Conservation (phyloP, 2,329 filamentous ascomycete genomes). For the Escovopsis sp. region DNA sequence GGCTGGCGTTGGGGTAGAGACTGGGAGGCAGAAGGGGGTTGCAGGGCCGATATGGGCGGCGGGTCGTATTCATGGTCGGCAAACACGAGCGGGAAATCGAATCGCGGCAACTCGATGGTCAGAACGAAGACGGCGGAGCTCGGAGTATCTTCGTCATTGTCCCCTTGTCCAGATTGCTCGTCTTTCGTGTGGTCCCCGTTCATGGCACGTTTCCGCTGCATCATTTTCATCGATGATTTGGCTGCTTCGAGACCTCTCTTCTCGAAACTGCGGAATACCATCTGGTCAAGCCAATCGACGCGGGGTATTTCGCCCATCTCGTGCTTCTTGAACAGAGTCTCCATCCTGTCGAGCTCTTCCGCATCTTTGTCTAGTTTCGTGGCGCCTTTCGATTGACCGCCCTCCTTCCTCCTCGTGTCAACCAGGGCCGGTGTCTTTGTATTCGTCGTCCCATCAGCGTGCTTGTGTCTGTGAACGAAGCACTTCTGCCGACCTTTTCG, state of each 20-base stretch:
- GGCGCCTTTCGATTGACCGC: slow-evolving; percentile 32
- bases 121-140: slow-evolving; percentile 55
- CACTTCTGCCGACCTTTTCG: slow-evolving; percentile 91
- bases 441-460: slow-evolving; percentile 71
- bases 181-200: slow-evolving; percentile 11
- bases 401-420: slow-evolving; percentile 38
- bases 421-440: slow-evolving; percentile 60
- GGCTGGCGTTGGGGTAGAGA: slow-evolving; percentile 67
- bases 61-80: slow-evolving; percentile 85
- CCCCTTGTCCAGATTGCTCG: slow-evolving; percentile 16
- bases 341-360: slow-evolving; percentile 80
- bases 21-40: slow-evolving; percentile 40
- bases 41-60: slow-evolving; percentile 64
- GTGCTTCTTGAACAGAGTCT: slow-evolving; percentile 88
- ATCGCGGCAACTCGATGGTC: slow-evolving; percentile 82
- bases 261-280: slow-evolving; percentile 84
- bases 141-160: slow-evolving; percentile 28
- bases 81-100: slow-evolving; percentile 92
- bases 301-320: slow-evolving; percentile 93
- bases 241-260: slow-evolving; percentile 55
- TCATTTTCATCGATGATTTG: slow-evolving; percentile 45
- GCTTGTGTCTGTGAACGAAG: slow-evolving; percentile 63
- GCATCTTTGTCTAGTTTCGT: slow-evolving; percentile 49
- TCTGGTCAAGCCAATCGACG: slow-evolving; percentile 88
- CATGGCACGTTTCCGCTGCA: slow-evolving; percentile 31